Evolutionary conservation across 2,329 filamentous ascomycete species (phyloP).

Genomic region (Stachybotrys elegans): DNA sequence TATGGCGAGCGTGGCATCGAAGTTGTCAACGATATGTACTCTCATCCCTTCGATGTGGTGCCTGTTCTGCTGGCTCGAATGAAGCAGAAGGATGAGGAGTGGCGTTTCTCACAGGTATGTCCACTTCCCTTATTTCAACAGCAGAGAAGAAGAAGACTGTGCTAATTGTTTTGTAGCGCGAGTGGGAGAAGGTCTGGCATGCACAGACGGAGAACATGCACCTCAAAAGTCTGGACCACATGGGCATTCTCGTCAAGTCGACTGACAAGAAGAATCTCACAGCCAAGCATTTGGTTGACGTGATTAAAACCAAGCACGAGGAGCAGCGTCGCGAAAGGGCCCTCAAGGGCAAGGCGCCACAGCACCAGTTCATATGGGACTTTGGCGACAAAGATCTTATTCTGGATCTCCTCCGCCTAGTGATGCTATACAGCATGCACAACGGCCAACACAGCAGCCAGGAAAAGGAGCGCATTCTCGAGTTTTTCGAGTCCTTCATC

Average conservation of each 20-base stretch:
- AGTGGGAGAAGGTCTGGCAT: slow-evolving; percentile 99
- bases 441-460: slow-evolving; percentile 66
- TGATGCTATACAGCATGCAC: slow-evolving; percentile 60
- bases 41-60: slow-evolving; percentile 77
- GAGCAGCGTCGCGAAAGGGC: slow-evolving; percentile 74
- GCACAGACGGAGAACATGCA: slow-evolving; percentile 93
- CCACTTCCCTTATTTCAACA: neutral
- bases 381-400: slow-evolving; percentile 69
- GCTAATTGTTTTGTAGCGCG: slow-evolving; percentile 52
- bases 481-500: slow-evolving; percentile 73
- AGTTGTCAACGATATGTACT: slow-evolving; percentile 83
- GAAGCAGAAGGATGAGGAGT: slow-evolving; percentile 96
- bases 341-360: slow-evolving; percentile 55
- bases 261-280: slow-evolving; percentile 89
- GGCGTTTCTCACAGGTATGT: slow-evolving; percentile 74
- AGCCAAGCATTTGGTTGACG: slow-evolving; percentile 81
- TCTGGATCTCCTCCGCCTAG: slow-evolving; percentile 55
- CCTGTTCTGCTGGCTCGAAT: slow-evolving; percentile 83
- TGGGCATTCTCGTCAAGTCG: slow-evolving; percentile 84
- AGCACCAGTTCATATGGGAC: slow-evolving; percentile 70
- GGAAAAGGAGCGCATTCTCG: slow-evolving; percentile 68
- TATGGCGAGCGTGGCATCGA: slow-evolving; percentile 85
- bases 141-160: neutral
- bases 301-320: slow-evolving; percentile 89
- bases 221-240: slow-evolving; percentile 93